These are phyloP conservation scores for Plasmodium vinckei DNA, from an alignment of 169 alveolate genomes.

Conservation along the genomic window DNA sequence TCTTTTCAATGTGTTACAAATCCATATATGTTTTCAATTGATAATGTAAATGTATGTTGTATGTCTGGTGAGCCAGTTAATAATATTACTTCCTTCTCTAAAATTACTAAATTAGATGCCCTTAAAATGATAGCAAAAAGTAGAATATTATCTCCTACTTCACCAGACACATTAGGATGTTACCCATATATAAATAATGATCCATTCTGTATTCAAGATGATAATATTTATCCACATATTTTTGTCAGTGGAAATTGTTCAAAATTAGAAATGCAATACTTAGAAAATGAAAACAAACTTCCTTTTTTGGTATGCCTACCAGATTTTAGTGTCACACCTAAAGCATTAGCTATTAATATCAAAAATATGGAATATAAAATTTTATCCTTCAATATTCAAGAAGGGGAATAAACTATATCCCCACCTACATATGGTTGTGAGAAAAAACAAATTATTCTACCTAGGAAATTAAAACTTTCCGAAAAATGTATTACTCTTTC, in stretches of 20 bases:
- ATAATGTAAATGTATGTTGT: constrained; percentile 79
- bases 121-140: constrained; percentile 76
- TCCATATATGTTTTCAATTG: constrained; percentile 79
- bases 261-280: constrained; percentile 43
- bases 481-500: too few relatives aligned
- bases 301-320: constrained; percentile 71
- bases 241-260: constrained; percentile 76
- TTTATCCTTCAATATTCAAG: constrained; percentile 16
- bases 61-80: constrained; percentile 85
- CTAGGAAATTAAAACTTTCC: too few relatives aligned
- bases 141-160: constrained; percentile 83
- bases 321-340: constrained; percentile 29
- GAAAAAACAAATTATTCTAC: background rate
- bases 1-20: constrained; percentile 79
- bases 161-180: constrained; percentile 83
- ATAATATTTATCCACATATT: constrained; percentile 78
- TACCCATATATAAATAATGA: constrained; percentile 79
- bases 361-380: constrained; percentile 53
- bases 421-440: too few relatives aligned
- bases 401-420: background rate
- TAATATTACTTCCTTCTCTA: constrained; percentile 74
- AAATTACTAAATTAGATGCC: constrained; percentile 48
- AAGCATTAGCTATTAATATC: constrained; percentile 43
- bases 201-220: constrained; percentile 78
- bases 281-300: constrained; percentile 15